These are phyloP conservation scores for Coemansia sp. DNA, from an alignment of 192 early-diverging fungal genomes.

Conservation along the genomic window DNA sequence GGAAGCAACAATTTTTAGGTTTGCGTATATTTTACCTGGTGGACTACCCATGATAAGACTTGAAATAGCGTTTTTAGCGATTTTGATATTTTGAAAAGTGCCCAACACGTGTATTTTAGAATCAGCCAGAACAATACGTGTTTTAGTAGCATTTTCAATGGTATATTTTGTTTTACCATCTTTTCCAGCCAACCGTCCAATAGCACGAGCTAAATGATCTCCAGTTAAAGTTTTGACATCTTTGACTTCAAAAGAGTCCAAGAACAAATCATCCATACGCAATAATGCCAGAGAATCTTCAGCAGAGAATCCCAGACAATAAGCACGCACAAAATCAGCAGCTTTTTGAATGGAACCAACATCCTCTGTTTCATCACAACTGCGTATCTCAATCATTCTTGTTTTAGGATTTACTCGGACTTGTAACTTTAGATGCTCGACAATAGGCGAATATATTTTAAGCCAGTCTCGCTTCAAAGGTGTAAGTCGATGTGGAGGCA, in stretches of 20 bases:
- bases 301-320: slow-evolving; percentile 88
- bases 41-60: slow-evolving; percentile 89
- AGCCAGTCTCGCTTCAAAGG: slow-evolving; percentile 93
- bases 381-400: slow-evolving; percentile 86
- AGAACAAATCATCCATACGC: slow-evolving; percentile 92
- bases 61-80: slow-evolving; percentile 91
- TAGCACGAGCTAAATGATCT: slow-evolving; percentile 94
- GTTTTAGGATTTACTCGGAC: slow-evolving; percentile 91
- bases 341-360: slow-evolving; percentile 91
- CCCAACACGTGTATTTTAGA: slow-evolving; percentile 96
- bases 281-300: slow-evolving; percentile 92
- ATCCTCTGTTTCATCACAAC: slow-evolving; percentile 82
- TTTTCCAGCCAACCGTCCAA: slow-evolving; percentile 97
- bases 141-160: slow-evolving; percentile 96
- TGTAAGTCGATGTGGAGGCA: slow-evolving; percentile 90
- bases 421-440: slow-evolving; percentile 93
- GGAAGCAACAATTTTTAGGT: slow-evolving; percentile 78
- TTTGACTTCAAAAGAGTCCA: slow-evolving; percentile 98
- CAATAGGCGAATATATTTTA: slow-evolving; percentile 94
- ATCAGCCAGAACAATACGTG: slow-evolving; percentile 94
- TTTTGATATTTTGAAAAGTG: slow-evolving; percentile 94
- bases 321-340: slow-evolving; percentile 94
- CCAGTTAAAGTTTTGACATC: slow-evolving; percentile 94
- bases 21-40: slow-evolving; percentile 95
- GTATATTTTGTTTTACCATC: slow-evolving; percentile 96